Evolutionary conservation across 2,329 filamentous ascomycete genomes (phyloP).

Genomic region (Beauveria asiatica): DNA sequence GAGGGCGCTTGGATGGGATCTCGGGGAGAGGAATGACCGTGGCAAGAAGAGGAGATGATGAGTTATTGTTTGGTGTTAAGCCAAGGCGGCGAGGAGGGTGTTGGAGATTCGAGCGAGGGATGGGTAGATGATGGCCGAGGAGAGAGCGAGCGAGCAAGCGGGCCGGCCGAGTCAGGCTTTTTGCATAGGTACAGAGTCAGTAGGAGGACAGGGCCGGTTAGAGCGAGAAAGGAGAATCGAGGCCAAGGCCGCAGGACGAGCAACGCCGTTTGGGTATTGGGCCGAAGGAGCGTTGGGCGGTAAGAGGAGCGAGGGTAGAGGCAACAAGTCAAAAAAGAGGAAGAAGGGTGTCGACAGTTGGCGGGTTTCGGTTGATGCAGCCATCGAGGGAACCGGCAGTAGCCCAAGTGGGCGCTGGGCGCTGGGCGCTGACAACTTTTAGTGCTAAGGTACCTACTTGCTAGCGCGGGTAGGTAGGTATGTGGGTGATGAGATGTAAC

Average conservation of each 20-base stretch:
- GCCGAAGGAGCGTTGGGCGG: constrained; percentile 3
- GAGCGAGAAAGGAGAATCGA: neutral
- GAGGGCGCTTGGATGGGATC: neutral
- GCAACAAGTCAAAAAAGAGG: neutral
- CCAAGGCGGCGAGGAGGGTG: neutral
- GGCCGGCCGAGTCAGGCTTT: constrained; percentile 9
- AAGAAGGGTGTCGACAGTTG: neutral
- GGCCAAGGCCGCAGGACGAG: neutral
- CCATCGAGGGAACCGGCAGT: constrained; percentile 2
- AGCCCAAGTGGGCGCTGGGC: neutral
- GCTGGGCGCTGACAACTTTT: neutral
- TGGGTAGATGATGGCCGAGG: neutral
- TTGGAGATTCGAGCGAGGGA: constrained; percentile 1
- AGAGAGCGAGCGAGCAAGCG: constrained; percentile 2
- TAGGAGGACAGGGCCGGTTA: neutral
- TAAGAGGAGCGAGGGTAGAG: neutral
- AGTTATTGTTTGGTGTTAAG: neutral
- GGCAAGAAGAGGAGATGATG: neutral
- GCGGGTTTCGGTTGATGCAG: neutral
- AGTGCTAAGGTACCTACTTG: neutral
- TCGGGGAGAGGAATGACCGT: neutral
- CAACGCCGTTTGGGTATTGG: neutral
- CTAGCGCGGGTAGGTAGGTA: neutral
- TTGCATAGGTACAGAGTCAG: constrained; percentile 3
- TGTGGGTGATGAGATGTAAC: neutral